Evolutionary conservation across 2,329 filamentous ascomycete genomes (phyloP).

Genomic region (Xylaria sp.): DNA sequence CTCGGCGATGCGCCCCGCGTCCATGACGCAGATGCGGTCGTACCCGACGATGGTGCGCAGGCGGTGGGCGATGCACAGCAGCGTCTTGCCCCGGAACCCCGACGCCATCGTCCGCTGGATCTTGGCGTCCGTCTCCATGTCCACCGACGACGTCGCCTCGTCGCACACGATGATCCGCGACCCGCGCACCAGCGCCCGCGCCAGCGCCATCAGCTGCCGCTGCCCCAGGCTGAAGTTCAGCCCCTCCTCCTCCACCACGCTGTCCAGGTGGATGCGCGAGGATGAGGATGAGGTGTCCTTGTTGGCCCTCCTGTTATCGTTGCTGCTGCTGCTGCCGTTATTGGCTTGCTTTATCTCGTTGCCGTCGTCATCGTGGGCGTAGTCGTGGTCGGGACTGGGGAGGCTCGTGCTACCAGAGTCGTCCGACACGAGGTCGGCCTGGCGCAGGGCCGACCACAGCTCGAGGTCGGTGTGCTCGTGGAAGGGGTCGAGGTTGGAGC

Average conservation of each 20-base stretch:
- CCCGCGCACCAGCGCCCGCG: slow-evolving; percentile 83
- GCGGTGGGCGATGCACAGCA: slow-evolving; percentile 91
- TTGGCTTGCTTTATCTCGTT: too few relatives aligned
- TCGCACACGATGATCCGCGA: slow-evolving; percentile 95
- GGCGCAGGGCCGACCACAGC: slow-evolving; percentile 76
- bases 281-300: too few relatives aligned
- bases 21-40: slow-evolving; percentile 97
- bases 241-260: slow-evolving; percentile 86
- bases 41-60: slow-evolving; percentile 92
- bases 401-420: too few relatives aligned
- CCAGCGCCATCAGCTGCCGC: slow-evolving; percentile 92
- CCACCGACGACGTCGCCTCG: slow-evolving; percentile 89
- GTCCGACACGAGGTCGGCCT: slow-evolving; percentile 72
- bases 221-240: slow-evolving; percentile 95
- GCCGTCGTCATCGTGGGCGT: too few relatives aligned
- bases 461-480: slow-evolving; percentile 75
- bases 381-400: too few relatives aligned
- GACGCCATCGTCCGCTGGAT: slow-evolving; percentile 87
- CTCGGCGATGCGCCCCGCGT: slow-evolving; percentile 84
- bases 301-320: slow-evolving; percentile 31
- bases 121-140: slow-evolving; percentile 96
- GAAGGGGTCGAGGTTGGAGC: slow-evolving; percentile 81
- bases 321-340: too few relatives aligned
- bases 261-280: slow-evolving; percentile 80
- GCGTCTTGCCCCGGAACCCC: slow-evolving; percentile 82